Base-by-base conservation (phyloP, 2,329 filamentous ascomycete species). In the Ustulina deusta region DNA sequence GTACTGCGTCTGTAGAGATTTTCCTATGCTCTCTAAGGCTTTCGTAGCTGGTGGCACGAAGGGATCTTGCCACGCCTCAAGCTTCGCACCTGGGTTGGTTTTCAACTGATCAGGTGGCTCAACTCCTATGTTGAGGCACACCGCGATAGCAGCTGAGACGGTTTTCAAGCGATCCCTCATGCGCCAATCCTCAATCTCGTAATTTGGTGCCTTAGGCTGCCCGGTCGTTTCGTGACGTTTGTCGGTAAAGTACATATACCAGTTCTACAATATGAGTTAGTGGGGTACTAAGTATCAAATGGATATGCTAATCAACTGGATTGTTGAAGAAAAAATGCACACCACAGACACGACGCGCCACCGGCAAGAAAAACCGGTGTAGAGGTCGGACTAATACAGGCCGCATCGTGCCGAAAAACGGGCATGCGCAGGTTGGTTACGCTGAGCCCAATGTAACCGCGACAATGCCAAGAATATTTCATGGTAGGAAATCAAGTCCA, bases 211-310 rank as follows among this genome's bases (percentile, higher is more conserved):
- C 77, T 94, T 93, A 17, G 94, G 93, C 73, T 94, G 93, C 25
- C 94, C 96, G 40, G 93, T 95, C 25, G 93, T 96, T 79, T 98
- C 96, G 81, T 99, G 96, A 61, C 95, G 91, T 81, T 98, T 98
- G 81, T 99, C 96, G 71, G 95, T 97, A 80, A 93, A 99, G 82
- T 99, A 99, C 95, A 98, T 98, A 84, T 97, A 98, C 89, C 97
- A 99, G 73, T 93, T 97, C 92, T 97, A 80, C 63, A 68, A 36
- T 34, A n/a, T 64, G 65, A 68, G 68, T 72, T 60, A 76, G 72
- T 44, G 13, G 22, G 17, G 46, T 32, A 22, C 20, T 27, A 57
- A 34, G n/a, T 17, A 29, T 58, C 22, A 7, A 22, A n/a, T 11
- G n/a, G 63, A 15, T 3, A 57, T 52, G 32, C 48, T 17, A n/a